Evolutionary conservation across 331 rosid species (phyloP).

Genomic region (Telfairia occidentalis): DNA sequence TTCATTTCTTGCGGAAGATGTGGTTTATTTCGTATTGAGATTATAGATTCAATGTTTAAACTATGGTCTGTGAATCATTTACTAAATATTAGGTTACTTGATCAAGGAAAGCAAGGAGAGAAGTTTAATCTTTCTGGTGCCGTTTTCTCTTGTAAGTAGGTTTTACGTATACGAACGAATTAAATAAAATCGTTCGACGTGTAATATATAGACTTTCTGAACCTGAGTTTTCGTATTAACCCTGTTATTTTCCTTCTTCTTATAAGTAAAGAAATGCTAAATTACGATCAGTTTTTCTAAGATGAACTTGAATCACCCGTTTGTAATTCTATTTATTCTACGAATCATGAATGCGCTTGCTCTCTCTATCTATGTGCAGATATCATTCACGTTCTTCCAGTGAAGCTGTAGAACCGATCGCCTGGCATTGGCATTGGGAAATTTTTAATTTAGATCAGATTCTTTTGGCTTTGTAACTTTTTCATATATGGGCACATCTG

Average conservation of each 20-base stretch:
- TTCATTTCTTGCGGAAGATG: background rate
- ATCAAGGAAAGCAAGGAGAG: no score
- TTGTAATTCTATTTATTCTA: background rate
- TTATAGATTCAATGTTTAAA: background rate
- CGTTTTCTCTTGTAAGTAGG: background rate
- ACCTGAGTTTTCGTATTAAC: background rate
- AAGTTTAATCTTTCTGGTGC: background rate
- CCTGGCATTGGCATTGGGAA: background rate
- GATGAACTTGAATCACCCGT: background rate
- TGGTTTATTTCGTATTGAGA: background rate
- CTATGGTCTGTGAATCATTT: background rate
- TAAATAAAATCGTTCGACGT: background rate
- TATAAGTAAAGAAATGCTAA: background rate
- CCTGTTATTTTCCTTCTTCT: background rate
- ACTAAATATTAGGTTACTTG: background rate
- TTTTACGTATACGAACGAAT: background rate
- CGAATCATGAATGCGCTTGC: background rate
- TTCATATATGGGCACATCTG: constrained; percentile 31
- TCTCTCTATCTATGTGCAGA: background rate
- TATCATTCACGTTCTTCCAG: background rate
- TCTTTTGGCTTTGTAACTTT: constrained; percentile 10
- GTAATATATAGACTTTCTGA: background rate
- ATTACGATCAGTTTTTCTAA: background rate
- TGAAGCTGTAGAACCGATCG: background rate
- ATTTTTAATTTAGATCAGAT: background rate